Base-by-base conservation (phyloP, 345 rosid genomes). In the Boechera stricta region DNA sequence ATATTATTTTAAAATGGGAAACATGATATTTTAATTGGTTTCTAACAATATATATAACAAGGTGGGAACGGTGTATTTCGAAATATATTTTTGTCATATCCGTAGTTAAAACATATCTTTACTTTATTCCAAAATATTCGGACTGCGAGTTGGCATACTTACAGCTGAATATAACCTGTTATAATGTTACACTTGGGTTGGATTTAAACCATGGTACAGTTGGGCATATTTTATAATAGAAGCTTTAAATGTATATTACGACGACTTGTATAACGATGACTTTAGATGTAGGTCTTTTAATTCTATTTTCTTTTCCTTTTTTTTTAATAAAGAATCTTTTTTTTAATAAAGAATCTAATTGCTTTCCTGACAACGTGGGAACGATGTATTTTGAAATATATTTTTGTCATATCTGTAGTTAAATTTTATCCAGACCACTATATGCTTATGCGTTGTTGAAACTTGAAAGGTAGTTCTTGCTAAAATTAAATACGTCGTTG, bases 241-340 rank as follows among this genome's bases (percentile, higher is more conserved):
- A 38, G 29, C 5, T 16, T 36, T 59, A 4, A 8, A 58, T 4
- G 1, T 33, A 35, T 61, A 11, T 5, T 21, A 3, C 11, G 67
- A 26, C 32, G 67, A 63, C 52, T 42, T 42, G 4, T 58, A 4
- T 32, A 58, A 4, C 62, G 63, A 33, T 7, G 63, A 33, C 63
- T 33, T 58, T 13, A 16, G 7, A 15, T 15, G 41, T 4, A n/a
- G 15, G 69, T 64, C 69, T 64, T 64, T 64, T 45, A 10, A 10
- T 38, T 15, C 10, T 9, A 10, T 39, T 39, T 39, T 35, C 38
- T 35, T 35, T 35, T 35, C 38, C 4, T 39, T 39, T 8, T 38
- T 38, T 8, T 8, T 38, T 7, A 36, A 16, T 16, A 16, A 16
- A 16, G 16, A 16, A 16, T 16, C 4, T 39, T 39, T 8, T 38